phyloP scores from a whole-genome alignment of 371 early-diverging fungal genomes.

The Dichotomocladium elegans region DNA sequence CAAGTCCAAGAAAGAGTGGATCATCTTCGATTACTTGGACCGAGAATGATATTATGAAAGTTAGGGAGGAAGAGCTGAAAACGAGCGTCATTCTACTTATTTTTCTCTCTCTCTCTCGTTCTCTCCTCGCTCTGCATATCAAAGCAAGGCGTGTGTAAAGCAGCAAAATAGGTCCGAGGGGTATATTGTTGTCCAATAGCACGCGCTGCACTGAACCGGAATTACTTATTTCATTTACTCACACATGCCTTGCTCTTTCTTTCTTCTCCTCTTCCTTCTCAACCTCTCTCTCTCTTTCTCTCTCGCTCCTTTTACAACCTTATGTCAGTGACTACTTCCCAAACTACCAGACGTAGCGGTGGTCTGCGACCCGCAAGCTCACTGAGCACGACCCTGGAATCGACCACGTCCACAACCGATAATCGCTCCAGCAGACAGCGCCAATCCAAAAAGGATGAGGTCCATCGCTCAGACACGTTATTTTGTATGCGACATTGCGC shows the following conservation, averaged over 20 bases:
- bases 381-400: slow-evolving; percentile 3
- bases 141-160: no score
- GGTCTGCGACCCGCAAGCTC: slow-evolving; percentile 6
- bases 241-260: no score
- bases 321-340: slow-evolving; percentile 20
- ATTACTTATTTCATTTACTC: no score
- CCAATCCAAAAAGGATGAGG: slow-evolving; percentile 42
- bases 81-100: no score
- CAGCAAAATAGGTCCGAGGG: no score
- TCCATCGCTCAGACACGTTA: not conserved
- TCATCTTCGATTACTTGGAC: no score
- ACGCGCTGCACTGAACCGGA: no score
- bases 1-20: not conserved
- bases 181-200: no score
- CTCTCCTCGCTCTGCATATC: no score
- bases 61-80: no score
- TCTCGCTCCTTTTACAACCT: not conserved
- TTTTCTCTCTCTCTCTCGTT: no score
- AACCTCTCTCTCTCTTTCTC: not conserved
- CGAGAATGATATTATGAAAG: no score
- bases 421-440: slow-evolving; percentile 26
- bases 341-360: slow-evolving; percentile 10
- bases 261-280: not conserved
- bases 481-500: not conserved
- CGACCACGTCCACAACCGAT: not conserved